Base-by-base conservation (phyloP, 1,284 basidiomycete species). In the Serendipita sp. region DNA sequence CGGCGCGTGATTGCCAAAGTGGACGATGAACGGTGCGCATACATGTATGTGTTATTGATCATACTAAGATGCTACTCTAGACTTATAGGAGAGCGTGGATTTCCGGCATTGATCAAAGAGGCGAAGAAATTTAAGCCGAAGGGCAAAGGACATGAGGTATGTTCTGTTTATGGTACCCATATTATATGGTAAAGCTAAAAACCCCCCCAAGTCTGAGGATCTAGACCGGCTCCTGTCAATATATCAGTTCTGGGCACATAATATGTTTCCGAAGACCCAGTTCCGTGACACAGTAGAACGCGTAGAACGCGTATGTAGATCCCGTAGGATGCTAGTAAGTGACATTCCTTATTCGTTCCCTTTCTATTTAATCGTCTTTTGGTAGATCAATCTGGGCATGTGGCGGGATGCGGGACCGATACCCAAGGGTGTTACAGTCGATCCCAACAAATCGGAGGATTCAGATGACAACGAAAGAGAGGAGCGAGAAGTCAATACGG, bases 241-340 rank as follows among this genome's bases (percentile, higher is more conserved):
- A 61, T 96, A 96, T 70, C 91, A 92, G 68, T 87, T 93, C 69
- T 97, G 93, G 93, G 80, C 91, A 1, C 93, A 96, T 72, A 81
- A 81, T 67, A 80, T 97, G 79, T 93, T 87, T 70, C 93, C 93
- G 2, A 91, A 88, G 70, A 86, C 82, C 5, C 84, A 86, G 61
- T 94, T 96, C 72, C 78, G 78, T 55, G 91, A 94, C 71, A 94
- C 91, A 0, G 81, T 93, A 4, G 75, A 81, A 38, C 79, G 85
- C 2, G 81, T 95, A 3, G 93, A 96, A 75, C 89, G 85, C 67
- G 73, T 95, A 2, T 94, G 91, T 70, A 87, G 88, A 67, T 84
- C 87, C 1, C 82, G 83, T 60, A 80, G 87, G 12, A 89, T 95
- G 85, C 80, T 86, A 73, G 93, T 94, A 71, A 67, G 45, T 49